phyloP scores from a whole-genome alignment of 208 protist species.

The Trypanosoma boissoni region DNA sequence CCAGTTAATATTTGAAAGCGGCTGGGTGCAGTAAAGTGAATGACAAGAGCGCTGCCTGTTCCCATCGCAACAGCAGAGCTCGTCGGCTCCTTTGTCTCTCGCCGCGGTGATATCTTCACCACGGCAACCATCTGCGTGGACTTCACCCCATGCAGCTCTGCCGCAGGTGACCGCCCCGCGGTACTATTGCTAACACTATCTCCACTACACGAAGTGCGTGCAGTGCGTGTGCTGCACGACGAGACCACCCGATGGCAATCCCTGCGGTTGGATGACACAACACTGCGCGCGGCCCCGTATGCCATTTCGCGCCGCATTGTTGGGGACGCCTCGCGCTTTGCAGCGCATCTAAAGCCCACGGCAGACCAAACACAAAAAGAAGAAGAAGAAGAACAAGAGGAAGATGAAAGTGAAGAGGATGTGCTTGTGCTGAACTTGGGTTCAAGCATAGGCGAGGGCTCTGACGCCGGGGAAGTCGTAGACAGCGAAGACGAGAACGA shows the following conservation, averaged over 20 bases:
- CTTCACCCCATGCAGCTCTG: background rate
- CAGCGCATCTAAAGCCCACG: background rate
- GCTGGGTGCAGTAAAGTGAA: too few relatives aligned
- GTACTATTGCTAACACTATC: conserved; percentile 10
- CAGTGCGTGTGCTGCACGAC: conserved; percentile 15
- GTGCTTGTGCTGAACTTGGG: conserved; percentile 23
- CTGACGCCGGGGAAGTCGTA: background rate
- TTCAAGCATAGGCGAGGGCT: background rate
- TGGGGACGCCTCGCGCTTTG: background rate
- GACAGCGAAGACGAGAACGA: background rate
- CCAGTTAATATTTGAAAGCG: too few relatives aligned
- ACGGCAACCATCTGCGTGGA: conserved; percentile 19
- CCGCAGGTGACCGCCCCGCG: background rate
- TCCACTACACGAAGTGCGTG: conserved; percentile 7
- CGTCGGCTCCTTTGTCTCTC: conserved; percentile 2
- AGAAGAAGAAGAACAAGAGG: background rate
- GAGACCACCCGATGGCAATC: background rate
- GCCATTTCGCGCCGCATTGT: background rate
- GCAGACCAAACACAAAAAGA: background rate
- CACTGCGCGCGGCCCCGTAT: background rate
- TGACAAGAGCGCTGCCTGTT: too few relatives aligned
- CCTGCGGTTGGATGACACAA: conserved; percentile 9
- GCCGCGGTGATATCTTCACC: conserved; percentile 10
- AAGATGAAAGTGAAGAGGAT: background rate
- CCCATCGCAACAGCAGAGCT: too few relatives aligned